A percentile compares a stretch with the other conserved stretches of the same genome.
Conservation (phyloP, 139 green algal species). For the Edaphochlamys debaryana region DNA sequence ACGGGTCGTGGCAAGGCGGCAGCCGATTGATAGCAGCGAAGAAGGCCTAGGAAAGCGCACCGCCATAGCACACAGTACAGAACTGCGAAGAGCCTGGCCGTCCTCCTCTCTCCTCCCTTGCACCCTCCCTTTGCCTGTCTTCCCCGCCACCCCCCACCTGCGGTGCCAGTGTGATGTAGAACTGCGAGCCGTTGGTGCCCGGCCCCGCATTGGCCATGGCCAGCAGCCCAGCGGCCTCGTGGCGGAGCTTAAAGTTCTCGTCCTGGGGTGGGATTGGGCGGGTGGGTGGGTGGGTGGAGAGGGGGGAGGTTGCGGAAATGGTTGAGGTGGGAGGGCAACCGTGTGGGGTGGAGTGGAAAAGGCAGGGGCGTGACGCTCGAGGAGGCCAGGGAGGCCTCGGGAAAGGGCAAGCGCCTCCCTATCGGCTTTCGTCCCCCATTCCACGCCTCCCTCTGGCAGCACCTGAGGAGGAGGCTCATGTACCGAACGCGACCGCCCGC, state of each 20-base stretch:
- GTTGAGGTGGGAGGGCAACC: neutral
- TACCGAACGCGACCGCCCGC: no score
- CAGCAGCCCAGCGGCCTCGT: constrained; percentile 62
- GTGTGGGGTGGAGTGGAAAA: no score
- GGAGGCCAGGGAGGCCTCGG: no score
- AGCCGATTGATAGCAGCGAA: neutral
- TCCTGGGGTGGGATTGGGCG: constrained; percentile 42
- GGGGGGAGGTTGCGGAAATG: neutral
- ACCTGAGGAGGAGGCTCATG: no score
- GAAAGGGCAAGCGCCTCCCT: no score
- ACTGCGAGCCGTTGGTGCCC: constrained; percentile 73
- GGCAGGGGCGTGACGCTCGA: no score
- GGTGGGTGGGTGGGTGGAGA: neutral
- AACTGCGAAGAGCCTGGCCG: no score
- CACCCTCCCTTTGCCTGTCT: neutral
- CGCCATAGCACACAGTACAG: neutral
- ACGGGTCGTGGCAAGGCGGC: no score
- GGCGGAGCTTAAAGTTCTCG: constrained; percentile 70
- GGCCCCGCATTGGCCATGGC: constrained; percentile 76
- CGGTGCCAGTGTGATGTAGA: constrained; percentile 64
- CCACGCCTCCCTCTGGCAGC: no score
- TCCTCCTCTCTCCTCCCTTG: neutral
- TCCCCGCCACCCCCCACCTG: neutral
- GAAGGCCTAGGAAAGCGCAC: no score
- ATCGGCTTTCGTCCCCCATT: no score